Evolutionary conservation across 331 rosid genomes (phyloP), one percentile per base, ranked within the genome.

Genomic region (Rosa hybrid): DNA sequence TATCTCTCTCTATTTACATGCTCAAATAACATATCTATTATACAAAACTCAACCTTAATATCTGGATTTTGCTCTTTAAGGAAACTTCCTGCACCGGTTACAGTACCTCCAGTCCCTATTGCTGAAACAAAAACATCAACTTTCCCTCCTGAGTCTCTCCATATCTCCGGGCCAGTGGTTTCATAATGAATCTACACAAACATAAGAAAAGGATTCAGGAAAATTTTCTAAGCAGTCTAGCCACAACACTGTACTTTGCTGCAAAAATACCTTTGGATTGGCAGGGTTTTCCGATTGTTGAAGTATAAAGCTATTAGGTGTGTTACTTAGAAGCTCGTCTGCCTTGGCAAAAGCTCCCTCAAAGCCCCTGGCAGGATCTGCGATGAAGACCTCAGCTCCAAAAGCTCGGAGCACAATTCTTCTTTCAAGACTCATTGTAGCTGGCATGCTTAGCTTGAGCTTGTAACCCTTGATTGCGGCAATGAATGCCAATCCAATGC

Each of bases 151-250:
- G 94, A 83, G 82, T 94, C 97, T 88, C 84, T 90, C 99, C 98
- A 92, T 78, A 95, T 93, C 90, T 95, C 98, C 4, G 96, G 95
- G 74, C 99, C 98, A 49, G 98, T 93, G 75, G 98, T 88, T 72
- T 92, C 98, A 64, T 93, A 93, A 86, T 93, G 98, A 83, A 88
- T 83, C 99, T 95, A 84, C 50, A 80, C 12, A 64, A 64, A 75
- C 27, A 62, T 6, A 39, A 64, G 12, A 59, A 72, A 39, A 68
- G 17, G 14, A 68, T 38, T 38, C 51, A 56, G 56, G 56, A 53
- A 2, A 48, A 34, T 34, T 63, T 23, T 21, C 17, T 20, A 21
- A 59, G 53, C 59, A 25, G 68, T 50, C 14, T 46, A 71, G 62
- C 62, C 12, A 57, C 11, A 57, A 9, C 8, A 57, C 63, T 20